A percentile compares a stretch with the other conserved stretches of the same genome.
Conservation (phyloP, 768 basidiomycete genomes). For the Trametes cingulata region DNA sequence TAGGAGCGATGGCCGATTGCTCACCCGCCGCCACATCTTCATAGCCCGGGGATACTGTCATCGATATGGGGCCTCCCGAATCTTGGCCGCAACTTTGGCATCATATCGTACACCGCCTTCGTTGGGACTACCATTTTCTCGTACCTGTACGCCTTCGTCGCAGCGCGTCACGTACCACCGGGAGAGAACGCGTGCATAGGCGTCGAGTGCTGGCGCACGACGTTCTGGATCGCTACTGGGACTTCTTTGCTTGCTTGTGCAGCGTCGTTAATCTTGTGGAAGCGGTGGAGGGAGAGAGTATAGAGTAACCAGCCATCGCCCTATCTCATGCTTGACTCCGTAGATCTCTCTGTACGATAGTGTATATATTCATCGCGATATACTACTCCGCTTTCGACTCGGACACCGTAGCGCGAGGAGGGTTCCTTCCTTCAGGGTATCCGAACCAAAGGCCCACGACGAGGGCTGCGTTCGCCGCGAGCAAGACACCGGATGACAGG, state of each 20-base stretch:
- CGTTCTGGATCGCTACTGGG: constrained; percentile 55
- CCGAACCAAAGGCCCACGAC: constrained; percentile 59
- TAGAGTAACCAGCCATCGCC: not conserved
- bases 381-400: constrained; percentile 1
- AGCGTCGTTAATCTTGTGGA: constrained; percentile 56
- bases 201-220: constrained; percentile 60
- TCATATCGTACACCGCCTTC: constrained; percentile 75
- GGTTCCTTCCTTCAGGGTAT: constrained; percentile 39
- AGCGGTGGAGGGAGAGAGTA: constrained; percentile 58
- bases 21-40: not conserved
- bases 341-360: not conserved
- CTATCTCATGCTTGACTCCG: not conserved
- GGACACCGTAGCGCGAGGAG: not conserved
- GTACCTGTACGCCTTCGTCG: constrained; percentile 74
- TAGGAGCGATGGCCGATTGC: not conserved
- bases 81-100: constrained; percentile 74
- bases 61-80: constrained; percentile 72
- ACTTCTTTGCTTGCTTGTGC: constrained; percentile 47
- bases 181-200: constrained; percentile 54
- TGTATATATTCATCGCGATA: not conserved
- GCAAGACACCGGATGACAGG: constrained; percentile 58
- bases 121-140: constrained; percentile 75
- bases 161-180: constrained; percentile 48
- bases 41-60: constrained; percentile 68
- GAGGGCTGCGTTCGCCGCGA: constrained; percentile 52